Evolutionary conservation across 768 basidiomycete genomes (phyloP).

Genomic region (Boletus pseudopeckii): DNA sequence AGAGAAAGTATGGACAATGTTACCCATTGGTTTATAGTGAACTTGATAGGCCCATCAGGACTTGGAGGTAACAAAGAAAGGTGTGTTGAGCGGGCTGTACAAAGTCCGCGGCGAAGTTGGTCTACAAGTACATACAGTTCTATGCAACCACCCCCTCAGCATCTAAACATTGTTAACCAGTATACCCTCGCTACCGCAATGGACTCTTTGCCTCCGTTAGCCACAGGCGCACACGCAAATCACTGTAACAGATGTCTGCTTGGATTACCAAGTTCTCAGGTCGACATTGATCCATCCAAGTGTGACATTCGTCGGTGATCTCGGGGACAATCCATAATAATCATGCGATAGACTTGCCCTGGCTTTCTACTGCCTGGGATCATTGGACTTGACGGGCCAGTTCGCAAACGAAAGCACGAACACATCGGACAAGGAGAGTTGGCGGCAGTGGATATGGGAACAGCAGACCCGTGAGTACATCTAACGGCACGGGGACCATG

Average conservation of each 20-base stretch:
- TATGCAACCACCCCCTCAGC: not conserved
- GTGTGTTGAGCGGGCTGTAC: not conserved
- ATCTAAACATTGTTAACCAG: not conserved
- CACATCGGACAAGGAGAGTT: constrained; percentile 53
- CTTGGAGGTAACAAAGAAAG: not conserved
- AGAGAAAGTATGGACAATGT: not conserved
- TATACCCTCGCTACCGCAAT: not conserved
- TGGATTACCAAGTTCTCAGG: constrained; percentile 67
- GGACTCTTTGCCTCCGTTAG: constrained; percentile 29
- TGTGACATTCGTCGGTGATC: constrained; percentile 30
- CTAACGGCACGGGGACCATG: not conserved
- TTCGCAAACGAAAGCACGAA: constrained; percentile 39
- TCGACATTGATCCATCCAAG: constrained; percentile 73
- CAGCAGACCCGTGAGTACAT: constrained; percentile 62
- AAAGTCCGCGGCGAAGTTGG: not conserved
- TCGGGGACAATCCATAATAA: constrained; percentile 11
- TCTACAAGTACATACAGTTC: not conserved
- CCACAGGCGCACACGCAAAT: constrained; percentile 52
- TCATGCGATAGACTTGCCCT: constrained; percentile 63
- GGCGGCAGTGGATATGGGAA: constrained; percentile 86
- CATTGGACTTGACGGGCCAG: constrained; percentile 70
- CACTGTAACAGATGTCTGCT: constrained; percentile 69
- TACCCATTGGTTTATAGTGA: not conserved
- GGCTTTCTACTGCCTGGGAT: constrained; percentile 85
- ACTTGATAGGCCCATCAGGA: not conserved